Percentiles rank a stretch among this genome's conserved stretches.
phyloP scores from a whole-genome alignment of 1,284 basidiomycete genomes.

The Trichosporon sp. region DNA sequence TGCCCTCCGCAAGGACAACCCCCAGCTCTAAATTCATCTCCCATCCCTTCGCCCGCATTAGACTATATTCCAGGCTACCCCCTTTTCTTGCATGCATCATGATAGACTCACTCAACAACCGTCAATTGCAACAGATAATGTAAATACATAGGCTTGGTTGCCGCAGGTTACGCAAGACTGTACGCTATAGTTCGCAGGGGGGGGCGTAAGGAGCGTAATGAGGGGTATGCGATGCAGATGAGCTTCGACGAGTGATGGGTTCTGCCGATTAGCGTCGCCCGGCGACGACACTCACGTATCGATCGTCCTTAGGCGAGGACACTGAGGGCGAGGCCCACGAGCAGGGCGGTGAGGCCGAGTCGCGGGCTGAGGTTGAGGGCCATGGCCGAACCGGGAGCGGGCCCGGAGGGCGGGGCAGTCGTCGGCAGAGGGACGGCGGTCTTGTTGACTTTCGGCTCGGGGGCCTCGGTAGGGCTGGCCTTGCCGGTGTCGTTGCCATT shows the following conservation, averaged over 20 bases:
- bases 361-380: background rate
- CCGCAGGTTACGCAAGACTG: background rate
- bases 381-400: background rate
- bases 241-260: too few relatives aligned
- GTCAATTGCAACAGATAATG: background rate
- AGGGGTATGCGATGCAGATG: too few relatives aligned
- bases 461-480: background rate
- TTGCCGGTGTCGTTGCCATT: background rate
- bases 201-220: too few relatives aligned
- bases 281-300: background rate
- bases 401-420: background rate
- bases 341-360: background rate
- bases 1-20: constrained; percentile 34
- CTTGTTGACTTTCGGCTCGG: background rate
- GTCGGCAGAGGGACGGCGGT: background rate
- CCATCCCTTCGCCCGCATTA: background rate
- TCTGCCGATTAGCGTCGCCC: background rate
- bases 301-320: background rate
- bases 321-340: background rate
- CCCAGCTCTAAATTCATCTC: constrained; percentile 9
- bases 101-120: background rate
- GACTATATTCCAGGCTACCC: background rate
- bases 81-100: constrained; percentile 1
- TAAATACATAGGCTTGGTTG: background rate
- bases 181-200: background rate